Base-by-base conservation (phyloP, 768 basidiomycete species). In the Lactarius psammicola region DNA sequence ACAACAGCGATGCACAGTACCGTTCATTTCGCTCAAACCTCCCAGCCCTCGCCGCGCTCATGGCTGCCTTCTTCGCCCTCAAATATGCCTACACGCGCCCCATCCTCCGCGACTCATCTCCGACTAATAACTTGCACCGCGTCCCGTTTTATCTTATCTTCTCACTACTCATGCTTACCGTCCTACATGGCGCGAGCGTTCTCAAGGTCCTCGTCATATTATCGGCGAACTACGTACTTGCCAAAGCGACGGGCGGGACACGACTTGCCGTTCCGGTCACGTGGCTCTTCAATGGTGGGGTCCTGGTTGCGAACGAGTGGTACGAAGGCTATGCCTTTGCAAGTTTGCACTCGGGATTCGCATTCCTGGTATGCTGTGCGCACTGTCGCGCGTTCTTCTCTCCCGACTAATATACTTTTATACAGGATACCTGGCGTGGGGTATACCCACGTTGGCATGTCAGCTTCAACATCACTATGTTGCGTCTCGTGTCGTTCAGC, bases 401-500 rank as follows among this genome's bases (percentile, higher is more conserved):
- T 49, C 23, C 7, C 42, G 54, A 15, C n/a, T n/a, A n/a, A n/a
- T n/a, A 59, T 13, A 34, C 57, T 23, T 44, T n/a, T 11, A n/a
- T n/a, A 34, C 54, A 93, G 89, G 90, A 92, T 71, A 66, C 71
- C 0, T 82, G 82, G 69, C 78, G 82, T 74, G 97, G 97, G 7
- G 77, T 92, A 20, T 89, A 95, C 67, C 91, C 95, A 13, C 83
- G 94, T 23, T 99, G 97, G 97, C 86, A 98, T 70, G 81, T 98
- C 71, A 85, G 80, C 70, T 98, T 96, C 81, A 98, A 98, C 75
- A 94, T 98, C 70, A 94, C 95, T 2, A 95, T 95, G 90, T 81
- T 98, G 49, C 86, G 96, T 36, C 81, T 98, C 17, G 82, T 99
- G 7, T 95, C 95, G 0, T 99, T 94, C 79, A 90, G 87, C 67